Evolutionary conservation across 768 basidiomycete species (phyloP).

Genomic region (Tulasnella sp.): DNA sequence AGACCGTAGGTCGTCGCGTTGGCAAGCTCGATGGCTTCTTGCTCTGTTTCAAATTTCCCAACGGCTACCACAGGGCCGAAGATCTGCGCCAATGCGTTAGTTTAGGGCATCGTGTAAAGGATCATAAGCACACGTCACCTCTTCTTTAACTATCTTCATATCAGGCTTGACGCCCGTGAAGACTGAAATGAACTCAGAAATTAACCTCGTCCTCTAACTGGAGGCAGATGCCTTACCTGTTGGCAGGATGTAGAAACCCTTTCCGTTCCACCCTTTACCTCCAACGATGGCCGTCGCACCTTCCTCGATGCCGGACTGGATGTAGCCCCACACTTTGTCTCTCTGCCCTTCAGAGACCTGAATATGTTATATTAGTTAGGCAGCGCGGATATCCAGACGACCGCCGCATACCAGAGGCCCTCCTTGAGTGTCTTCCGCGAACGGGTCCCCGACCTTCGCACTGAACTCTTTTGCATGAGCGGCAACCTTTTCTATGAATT

Average conservation of each 20-base stretch:
- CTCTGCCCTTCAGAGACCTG: conserved; percentile 79
- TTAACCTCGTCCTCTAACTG: not conserved
- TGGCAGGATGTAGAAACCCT: conserved; percentile 85
- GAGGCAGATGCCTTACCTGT: conserved; percentile 51
- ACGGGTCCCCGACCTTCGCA: conserved; percentile 62
- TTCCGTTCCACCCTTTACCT: conserved; percentile 64
- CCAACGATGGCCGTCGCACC: conserved; percentile 75
- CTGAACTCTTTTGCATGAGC: conserved; percentile 58
- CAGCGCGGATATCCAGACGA: not conserved
- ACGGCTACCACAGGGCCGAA: conserved; percentile 91
- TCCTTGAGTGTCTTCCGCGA: conserved; percentile 62
- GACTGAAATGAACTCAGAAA: conserved; percentile 42
- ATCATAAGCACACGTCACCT: conserved; percentile 36
- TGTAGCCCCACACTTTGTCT: conserved; percentile 80
- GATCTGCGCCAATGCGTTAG: conserved; percentile 44
- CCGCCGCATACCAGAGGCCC: conserved; percentile 65
- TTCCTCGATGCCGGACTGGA: conserved; percentile 73
- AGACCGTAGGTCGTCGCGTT: conserved; percentile 88
- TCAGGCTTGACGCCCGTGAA: conserved; percentile 69
- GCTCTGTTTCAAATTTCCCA: conserved; percentile 76
- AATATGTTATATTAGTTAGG: not conserved
- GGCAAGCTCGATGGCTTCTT: conserved; percentile 74
- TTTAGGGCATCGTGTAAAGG: not conserved
- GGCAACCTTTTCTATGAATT: conserved; percentile 61
- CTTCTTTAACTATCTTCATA: conserved; percentile 85